Evolutionary conservation across 2,329 filamentous ascomycete species (phyloP).

Genomic region (Aspergillus alliaceus): DNA sequence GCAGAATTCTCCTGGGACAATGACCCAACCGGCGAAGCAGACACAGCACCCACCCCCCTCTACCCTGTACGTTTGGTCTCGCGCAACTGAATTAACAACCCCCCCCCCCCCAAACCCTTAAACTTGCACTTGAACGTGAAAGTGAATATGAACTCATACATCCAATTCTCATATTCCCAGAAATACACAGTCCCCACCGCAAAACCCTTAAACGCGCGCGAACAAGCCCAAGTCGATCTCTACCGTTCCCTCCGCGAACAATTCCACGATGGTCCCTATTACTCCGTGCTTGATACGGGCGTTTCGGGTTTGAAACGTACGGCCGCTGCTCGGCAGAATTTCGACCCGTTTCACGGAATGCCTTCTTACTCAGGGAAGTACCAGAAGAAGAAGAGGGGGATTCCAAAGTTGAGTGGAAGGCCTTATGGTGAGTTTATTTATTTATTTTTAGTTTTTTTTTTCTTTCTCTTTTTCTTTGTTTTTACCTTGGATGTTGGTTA

Average conservation of each 20-base stretch:
- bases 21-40: slow-evolving; percentile 40
- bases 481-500: too few relatives aligned
- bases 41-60: slow-evolving; percentile 47
- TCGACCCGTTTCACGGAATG: slow-evolving; percentile 64
- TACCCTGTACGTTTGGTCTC: slow-evolving; percentile 44
- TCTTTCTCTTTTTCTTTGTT: not conserved
- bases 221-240: slow-evolving; percentile 50
- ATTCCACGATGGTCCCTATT: slow-evolving; percentile 61
- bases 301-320: slow-evolving; percentile 26
- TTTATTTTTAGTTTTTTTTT: not conserved
- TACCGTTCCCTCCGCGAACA: slow-evolving; percentile 55
- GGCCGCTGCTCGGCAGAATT: slow-evolving; percentile 47
- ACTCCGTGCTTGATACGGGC: slow-evolving; percentile 51
- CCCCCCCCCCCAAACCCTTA: too few relatives aligned
- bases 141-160: not conserved
- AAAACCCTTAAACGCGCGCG: slow-evolving; percentile 36
- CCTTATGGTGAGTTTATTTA: slow-evolving; percentile 52
- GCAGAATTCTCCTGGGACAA: slow-evolving; percentile 44
- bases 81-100: not conserved
- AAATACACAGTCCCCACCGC: slow-evolving; percentile 39
- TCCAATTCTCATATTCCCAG: slow-evolving; percentile 18
- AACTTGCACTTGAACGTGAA: not conserved
- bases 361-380: slow-evolving; percentile 61
- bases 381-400: slow-evolving; percentile 54
- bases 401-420: slow-evolving; percentile 56